These are phyloP conservation scores for Epichloe scottii DNA, from an alignment of 2,329 filamentous ascomycete species.

Conservation along the genomic window DNA sequence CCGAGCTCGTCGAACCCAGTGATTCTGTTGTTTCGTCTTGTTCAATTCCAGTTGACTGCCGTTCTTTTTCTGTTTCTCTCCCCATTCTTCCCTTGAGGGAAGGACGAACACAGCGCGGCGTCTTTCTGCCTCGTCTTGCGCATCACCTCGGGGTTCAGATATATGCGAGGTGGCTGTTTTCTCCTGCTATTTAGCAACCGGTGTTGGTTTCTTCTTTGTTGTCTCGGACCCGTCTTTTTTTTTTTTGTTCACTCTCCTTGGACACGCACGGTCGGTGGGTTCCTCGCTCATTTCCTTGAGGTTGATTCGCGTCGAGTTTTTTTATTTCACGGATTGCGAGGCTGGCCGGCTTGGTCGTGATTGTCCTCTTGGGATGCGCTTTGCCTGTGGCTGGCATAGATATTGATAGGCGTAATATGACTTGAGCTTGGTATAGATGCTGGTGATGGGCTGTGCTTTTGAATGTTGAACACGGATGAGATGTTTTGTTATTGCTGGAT, in stretches of 20 bases:
- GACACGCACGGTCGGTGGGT: neutral
- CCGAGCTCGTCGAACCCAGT: slow-evolving; percentile 24
- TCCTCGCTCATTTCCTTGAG: neutral
- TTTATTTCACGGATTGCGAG: neutral
- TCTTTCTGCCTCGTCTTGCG: neutral
- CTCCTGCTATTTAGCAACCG: too few relatives aligned
- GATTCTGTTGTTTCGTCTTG: neutral
- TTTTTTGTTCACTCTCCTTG: neutral
- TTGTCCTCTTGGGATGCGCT: neutral
- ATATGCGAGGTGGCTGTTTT: too few relatives aligned
- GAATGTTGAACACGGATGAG: too few relatives aligned
- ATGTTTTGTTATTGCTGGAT: too few relatives aligned
- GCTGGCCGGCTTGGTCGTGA: neutral
- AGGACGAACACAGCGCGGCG: neutral
- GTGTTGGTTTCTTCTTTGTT: neutral
- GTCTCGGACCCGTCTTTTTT: neutral
- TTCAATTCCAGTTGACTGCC: neutral
- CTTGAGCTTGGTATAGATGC: neutral
- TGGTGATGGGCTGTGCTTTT: too few relatives aligned
- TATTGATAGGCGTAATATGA: slow-evolving; percentile 1
- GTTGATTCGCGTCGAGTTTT: neutral
- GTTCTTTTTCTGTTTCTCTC: neutral
- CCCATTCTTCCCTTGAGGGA: neutral
- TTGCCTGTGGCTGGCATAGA: neutral
- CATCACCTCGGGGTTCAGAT: too few relatives aligned